Evolutionary conservation across 495 filamentous ascomycete genomes (phyloP).

Genomic region (Talaromyces ruber): DNA sequence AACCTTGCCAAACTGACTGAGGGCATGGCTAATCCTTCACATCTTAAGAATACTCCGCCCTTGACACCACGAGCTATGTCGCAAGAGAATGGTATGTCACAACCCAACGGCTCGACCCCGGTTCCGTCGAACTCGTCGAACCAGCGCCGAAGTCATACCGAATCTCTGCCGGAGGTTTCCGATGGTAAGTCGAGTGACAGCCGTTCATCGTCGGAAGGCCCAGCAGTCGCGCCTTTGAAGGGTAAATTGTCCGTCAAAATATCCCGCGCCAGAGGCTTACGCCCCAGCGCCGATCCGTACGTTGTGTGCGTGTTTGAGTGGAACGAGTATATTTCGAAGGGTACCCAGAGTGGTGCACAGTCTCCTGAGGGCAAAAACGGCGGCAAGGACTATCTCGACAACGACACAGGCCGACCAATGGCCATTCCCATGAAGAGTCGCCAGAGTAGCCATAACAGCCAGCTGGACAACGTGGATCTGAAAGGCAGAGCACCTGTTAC

Average conservation of each 20-base stretch:
- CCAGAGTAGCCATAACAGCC: conserved; percentile 88
- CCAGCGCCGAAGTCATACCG: conserved; percentile 16
- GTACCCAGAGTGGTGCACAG: conserved; percentile 53
- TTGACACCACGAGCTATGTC: conserved; percentile 83
- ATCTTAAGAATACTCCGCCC: conserved; percentile 79
- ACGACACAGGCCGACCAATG: conserved; percentile 74
- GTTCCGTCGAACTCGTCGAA: conserved; percentile 18
- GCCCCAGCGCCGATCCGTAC: conserved; percentile 80
- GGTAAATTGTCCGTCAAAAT: conserved; percentile 89
- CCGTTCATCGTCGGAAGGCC: conserved; percentile 28
- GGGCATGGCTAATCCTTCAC: conserved; percentile 49
- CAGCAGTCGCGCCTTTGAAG: conserved; percentile 65
- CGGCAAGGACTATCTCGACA: conserved; percentile 52
- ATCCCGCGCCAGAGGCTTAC: conserved; percentile 69
- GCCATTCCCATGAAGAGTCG: conserved; percentile 93
- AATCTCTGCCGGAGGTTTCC: conserved; percentile 30
- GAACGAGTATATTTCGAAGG: conserved; percentile 89
- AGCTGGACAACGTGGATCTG: conserved; percentile 59
- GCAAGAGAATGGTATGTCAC: conserved; percentile 38
- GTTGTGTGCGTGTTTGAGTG: conserved; percentile 95
- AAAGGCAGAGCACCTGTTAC: conserved; percentile 63
- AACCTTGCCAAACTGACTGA: conserved; percentile 84
- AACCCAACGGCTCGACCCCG: conserved; percentile 23
- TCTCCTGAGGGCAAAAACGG: conserved; percentile 23
- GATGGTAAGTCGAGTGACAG: conserved; percentile 37